Evolutionary conservation across 179 eudicot species (phyloP), one percentile per base, ranked within the genome.

Genomic region (Beta corolliflora): DNA sequence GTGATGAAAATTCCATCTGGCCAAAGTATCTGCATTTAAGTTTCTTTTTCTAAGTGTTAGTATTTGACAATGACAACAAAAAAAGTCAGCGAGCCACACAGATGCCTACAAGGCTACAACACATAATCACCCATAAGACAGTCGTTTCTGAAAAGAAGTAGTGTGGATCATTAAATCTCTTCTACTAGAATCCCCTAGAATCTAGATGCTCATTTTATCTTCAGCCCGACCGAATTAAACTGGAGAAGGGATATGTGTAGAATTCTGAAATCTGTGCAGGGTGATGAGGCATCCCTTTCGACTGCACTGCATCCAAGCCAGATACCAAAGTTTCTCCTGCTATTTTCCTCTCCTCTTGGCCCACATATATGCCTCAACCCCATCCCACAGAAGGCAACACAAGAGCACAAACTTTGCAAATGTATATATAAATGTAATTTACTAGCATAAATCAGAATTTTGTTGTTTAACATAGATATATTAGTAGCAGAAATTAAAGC

Each of bases 1-100:
- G 99, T 94, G 75, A 96, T 79, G 85, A 96, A 96, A 82, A 94
- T 93, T 60, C 99, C 98, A 89, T 96, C 97, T 76, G 99, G 99
- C 99, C 99, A 96, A 82, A 94, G 97, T 83, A 94, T 92, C 99
- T 94, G 84, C 59, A 78, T 82, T 75, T 53, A 77, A 19, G 15
- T 77, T 50, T 78, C 8, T 25, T 23, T 29, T 19, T 14, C 29
- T 8, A 69, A 29, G 23, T 31, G 65, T 74, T 56, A 74, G 77
- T 55, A 79, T 25, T 13, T 9, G 70, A 13, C 29, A 36, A 53
- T 73, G 16, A 55, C n/a, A 66, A 8, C 53, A 58, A 7, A 3
- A 61, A 55, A 5, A 19, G 50, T 44, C 73, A 64, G 66, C 18
- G 23, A 55, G 9, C 14, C 23, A 16, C 23, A 13, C n/a, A 63